Evolutionary conservation across 371 early-diverging fungal species (phyloP), one percentile per base, ranked within the genome.

Genomic region (Mortierella sp.): DNA sequence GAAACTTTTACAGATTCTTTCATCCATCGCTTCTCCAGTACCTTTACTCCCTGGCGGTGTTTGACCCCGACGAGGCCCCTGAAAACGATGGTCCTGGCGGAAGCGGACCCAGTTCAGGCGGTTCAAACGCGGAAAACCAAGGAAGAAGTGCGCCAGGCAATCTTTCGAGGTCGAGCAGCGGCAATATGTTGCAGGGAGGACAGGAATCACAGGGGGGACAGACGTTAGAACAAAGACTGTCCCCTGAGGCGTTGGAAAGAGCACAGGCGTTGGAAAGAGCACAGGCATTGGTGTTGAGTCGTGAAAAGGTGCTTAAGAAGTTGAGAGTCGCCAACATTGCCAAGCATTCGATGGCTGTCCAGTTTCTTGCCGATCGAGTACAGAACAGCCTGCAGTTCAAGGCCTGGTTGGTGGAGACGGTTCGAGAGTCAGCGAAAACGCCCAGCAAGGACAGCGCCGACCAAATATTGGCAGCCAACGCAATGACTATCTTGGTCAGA

Each of bases 401-500:
- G n/a, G 10, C n/a, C n/a, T n/a, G n/a, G 55, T 19, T 55, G 55
- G 24, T 55, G 24, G 55, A 24, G n/a, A 55, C 55, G 55, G 55
- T 55, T 6, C 24, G 55, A 7, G 55, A 55, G n/a, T 55, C 55
- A 21, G n/a, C n/a, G n/a, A 55, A n/a, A n/a, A n/a, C n/a, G n/a
- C n/a, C n/a, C n/a, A 55, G 8, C n/a, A 24, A 6, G 24, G 54
- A 45, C 48, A 13, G 24, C 55, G 10, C 7, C 19, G 24, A 55
- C n/a, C 55, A 55, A 24, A 55, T n/a, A 21, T 19, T 55, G 0
- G 44, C 55, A 38, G 73, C 73, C 0, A 73, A 73, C 21, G 42
- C 73, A 6, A 73, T 73, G 38, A 55, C 73, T 1, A 73, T 73
- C 21, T 38, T 73, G 26, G 73, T 57, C 24, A 10, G 57, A 6